Percentiles rank a stretch among this genome's conserved stretches.
Evolutionary conservation across 1,139 yeast species (phyloP).

Genomic region (Hansenula lynferdii): DNA sequence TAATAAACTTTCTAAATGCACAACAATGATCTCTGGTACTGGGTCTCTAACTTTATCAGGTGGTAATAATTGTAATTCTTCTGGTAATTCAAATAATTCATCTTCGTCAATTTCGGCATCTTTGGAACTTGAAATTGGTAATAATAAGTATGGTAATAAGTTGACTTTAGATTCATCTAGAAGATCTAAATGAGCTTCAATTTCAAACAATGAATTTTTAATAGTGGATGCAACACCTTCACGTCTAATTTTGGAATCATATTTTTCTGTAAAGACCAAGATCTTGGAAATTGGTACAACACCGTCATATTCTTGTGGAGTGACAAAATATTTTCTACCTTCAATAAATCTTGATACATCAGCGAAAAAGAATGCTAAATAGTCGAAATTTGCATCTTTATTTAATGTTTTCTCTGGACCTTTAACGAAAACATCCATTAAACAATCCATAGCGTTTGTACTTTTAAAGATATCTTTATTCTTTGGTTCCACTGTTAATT

Average conservation of each 20-base stretch:
- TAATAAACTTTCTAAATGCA: conserved; percentile 72
- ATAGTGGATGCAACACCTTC: conserved; percentile 93
- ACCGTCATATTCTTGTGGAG: conserved; percentile 67
- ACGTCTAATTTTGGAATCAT: conserved; percentile 74
- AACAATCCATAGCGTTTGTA: conserved; percentile 63
- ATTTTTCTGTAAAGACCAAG: conserved; percentile 78
- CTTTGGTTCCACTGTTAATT: conserved; percentile 34
- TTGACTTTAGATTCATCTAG: conserved; percentile 60
- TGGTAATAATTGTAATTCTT: conserved; percentile 76
- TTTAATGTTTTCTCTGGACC: conserved; percentile 73
- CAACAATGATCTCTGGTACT: conserved; percentile 53
- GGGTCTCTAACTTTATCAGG: conserved; percentile 79
- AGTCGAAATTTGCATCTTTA: conserved; percentile 72
- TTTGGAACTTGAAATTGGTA: conserved; percentile 84
- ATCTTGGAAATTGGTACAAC: conserved; percentile 78
- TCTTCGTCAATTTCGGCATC: conserved; percentile 65
- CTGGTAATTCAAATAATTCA: conserved; percentile 85
- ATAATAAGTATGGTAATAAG: conserved; percentile 71
- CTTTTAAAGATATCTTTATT: conserved; percentile 48
- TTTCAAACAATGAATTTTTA: conserved; percentile 83
- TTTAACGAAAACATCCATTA: conserved; percentile 87
- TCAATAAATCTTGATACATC: conserved; percentile 72
- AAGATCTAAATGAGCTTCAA: conserved; percentile 58
- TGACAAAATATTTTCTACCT: conserved; percentile 75
- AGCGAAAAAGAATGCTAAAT: conserved; percentile 83